These are phyloP conservation scores for Otatea glauca DNA, from an alignment of 176 grass and related monocot genomes.

Conservation along the genomic window DNA sequence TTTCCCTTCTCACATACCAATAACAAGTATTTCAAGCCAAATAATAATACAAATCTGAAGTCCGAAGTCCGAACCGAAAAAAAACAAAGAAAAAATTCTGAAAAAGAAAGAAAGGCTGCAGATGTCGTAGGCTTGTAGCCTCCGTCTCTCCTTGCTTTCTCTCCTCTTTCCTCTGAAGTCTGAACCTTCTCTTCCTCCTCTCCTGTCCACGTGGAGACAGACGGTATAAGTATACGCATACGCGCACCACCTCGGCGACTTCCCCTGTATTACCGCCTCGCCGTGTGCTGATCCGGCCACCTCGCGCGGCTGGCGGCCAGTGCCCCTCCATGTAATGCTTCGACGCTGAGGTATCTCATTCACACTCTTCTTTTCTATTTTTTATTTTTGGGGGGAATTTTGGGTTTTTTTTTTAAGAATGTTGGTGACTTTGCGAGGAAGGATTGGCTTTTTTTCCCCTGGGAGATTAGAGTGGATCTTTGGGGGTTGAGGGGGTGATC, in stretches of 20 bases:
- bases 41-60: not conserved
- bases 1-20: not conserved
- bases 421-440: not conserved
- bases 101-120: conserved; percentile 18
- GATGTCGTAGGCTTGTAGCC: conserved; percentile 25
- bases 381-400: not conserved
- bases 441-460: not conserved
- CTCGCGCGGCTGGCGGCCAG: not conserved
- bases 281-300: not conserved
- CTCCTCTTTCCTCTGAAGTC: not conserved
- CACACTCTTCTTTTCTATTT: not conserved
- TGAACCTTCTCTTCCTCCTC: conserved; percentile 24
- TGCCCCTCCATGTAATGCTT: conserved; percentile 26
- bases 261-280: not conserved
- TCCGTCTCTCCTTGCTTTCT: not conserved
- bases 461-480: conserved; percentile 35
- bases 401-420: not conserved
- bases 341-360: not conserved
- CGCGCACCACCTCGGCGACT: conserved; percentile 17
- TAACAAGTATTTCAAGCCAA: not conserved
- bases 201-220: conserved; percentile 46
- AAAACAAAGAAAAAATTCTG: not conserved
- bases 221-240: conserved; percentile 7
- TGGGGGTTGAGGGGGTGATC: conserved; percentile 3
- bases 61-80: not conserved